Evolutionary conservation across 441 rosid species (phyloP), one percentile per base, ranked within the genome.

Genomic region (Macaranga tanarius): DNA sequence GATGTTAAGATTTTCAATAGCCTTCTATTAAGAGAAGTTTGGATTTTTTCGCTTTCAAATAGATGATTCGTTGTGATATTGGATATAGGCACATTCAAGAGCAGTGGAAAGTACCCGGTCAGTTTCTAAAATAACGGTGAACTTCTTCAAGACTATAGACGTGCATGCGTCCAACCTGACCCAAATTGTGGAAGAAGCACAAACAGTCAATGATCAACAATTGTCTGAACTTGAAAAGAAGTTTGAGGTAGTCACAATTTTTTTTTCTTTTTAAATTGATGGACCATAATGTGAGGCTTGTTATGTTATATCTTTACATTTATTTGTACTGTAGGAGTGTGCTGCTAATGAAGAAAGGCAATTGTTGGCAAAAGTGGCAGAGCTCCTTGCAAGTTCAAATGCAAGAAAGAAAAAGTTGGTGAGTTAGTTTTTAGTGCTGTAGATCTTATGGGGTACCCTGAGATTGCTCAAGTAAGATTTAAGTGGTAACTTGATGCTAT

Each of bases 331-430:
- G 75, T 71, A 89, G 92, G 93, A 87, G 72, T 90, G 93, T 77
- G 88, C 92, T 38, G 95, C 89, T 58, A 83, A 79, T 64, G 99
- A 95, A 83, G 99, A 92, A 76, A 86, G 84, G 62, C 92, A 90
- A 79, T 64, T 95, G 86, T 84, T 95, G 64, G 94, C 90, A 84
- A 95, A 92, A 79, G 88, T 95, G 73, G 97, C 99, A 23, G 97
- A 88, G 69, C 84, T 95, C 75, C 90, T 92, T 34, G 88, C 92
- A 59, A 86, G 75, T 82, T 92, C 97, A 75, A 95, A 87, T 75
- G 83, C 86, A 55, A 90, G 96, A 83, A 95, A 95, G 93, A 95
- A 92, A 75, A 83, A 81, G 47, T 81, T 92, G 89, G 94, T 91
- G 60, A 68, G 52, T 28, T 55, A 19, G 58, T 61, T 59, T 58